A percentile compares a stretch with the other conserved stretches of the same genome.
Evolutionary conservation across 2,329 filamentous ascomycete species (phyloP).

Genomic region (Metarhizium sp.): DNA sequence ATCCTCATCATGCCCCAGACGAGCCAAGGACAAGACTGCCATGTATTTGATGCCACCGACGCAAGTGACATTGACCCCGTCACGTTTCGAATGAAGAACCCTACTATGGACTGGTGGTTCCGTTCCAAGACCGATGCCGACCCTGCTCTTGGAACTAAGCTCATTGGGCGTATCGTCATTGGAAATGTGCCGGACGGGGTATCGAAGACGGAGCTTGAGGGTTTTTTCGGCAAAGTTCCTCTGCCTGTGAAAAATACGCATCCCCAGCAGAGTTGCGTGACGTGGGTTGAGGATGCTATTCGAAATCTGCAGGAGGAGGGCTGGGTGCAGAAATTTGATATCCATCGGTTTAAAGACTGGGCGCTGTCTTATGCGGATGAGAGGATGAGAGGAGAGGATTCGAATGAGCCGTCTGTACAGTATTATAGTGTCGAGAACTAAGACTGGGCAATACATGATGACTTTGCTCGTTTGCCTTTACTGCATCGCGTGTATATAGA

Average conservation of each 20-base stretch:
- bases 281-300: conserved; percentile 18
- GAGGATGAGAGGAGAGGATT: conserved; percentile 1
- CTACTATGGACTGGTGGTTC: not conserved
- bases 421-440: no score
- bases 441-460: no score
- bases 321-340: conserved; percentile 15
- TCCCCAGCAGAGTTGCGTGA: conserved; percentile 23
- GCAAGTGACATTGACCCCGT: not conserved
- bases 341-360: conserved; percentile 15
- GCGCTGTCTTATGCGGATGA: conserved; percentile 19
- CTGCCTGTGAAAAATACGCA: conserved; percentile 21
- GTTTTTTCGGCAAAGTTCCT: conserved; percentile 7
- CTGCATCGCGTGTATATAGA: no score
- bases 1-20: no score
- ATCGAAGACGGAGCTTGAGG: not conserved
- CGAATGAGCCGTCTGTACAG: no score
- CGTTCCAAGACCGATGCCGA: not conserved
- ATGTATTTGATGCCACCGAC: no score
- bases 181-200: not conserved
- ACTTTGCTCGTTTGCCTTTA: no score
- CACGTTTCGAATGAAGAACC: not conserved
- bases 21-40: no score
- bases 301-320: conserved; percentile 13
- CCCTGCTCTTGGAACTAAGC: not conserved
- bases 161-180: not conserved